Evolutionary conservation across 495 filamentous ascomycete genomes (phyloP), one percentile per base, ranked within the genome.

Genomic region (Usnea hakonensis): DNA sequence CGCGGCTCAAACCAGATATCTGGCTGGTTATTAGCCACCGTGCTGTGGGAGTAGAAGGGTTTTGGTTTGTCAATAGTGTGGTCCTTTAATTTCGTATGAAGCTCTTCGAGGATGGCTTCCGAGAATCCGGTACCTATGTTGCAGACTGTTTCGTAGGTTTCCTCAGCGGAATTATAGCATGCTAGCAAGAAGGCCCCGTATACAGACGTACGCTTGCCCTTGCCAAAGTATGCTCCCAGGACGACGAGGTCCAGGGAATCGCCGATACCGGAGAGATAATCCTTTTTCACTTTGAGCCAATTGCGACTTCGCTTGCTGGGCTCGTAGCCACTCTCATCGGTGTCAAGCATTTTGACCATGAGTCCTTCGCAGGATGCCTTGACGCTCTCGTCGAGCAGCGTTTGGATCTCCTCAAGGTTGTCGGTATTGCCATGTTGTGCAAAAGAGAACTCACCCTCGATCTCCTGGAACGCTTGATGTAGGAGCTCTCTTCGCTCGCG

Each of bases 341-440:
- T 95, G 69, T 97, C 91, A 57, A 98, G 76, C 93, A 97, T 98
- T 76, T 98, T 98, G 14, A 98, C 94, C 94, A 98, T 98, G 38
- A 98, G 76, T 7, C 94, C 94, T 77, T 98, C 94, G 68, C 94
- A 98, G 0, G 89, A 91, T 11, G 91, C 89, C 74, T 96, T 96
- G 63, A 97, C 88, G 66, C 85, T 89, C 26, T 97, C 92, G 62
- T 98, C 94, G 11, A 98, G 83, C 67, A 98, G 86, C 26, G 76
- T 80, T 71, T 96, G 91, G 58, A 98, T 97, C 68, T 95, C 89
- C 33, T 97, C 93, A 17, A 97, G 78, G 41, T 94, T 89, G 63
- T 84, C 87, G n/a, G 89, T 91, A 70, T 97, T 82, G 73, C 90
- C 92, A 66, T 77, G 85, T 44, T 91, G 90, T 14, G 94, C 94